Base-by-base conservation (phyloP, 768 basidiomycete genomes). In the Agaricus subrufescens region DNA sequence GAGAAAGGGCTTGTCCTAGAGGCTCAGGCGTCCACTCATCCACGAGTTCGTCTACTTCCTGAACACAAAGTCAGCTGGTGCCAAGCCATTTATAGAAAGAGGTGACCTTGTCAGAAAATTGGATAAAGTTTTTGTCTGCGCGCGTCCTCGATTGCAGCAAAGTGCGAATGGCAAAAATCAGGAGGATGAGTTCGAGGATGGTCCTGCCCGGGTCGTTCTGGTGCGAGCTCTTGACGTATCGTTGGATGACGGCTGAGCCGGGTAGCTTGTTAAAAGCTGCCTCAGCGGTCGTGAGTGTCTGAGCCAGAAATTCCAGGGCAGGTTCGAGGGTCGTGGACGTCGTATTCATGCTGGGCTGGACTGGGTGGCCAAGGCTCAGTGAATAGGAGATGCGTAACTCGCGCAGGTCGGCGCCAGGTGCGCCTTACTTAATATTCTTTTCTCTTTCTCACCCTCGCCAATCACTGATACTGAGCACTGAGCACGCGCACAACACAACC, bases 21-120 rank as follows among this genome's bases (percentile, higher is more conserved):
- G 91, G 84, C 58, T 95, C 91, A 0, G 97, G 97, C 2, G 74
- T 75, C 93, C 94, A 99, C 69, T 98, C 97, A 50, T 92, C 87
- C 1, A 99, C 94, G 27, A 98, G 81, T 66, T 98, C 97, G 66
- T 98, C 86, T 43, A 98, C 84, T 86, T 98, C 97, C 94, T 97
- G 31, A 57, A 19, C 14, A 12, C 34, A 46, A 8, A 29, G 23
- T 51, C 40, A 50, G 8, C n/a, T 5, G 10, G 40, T 25, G 46
- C 58, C 43, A 52, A 34, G 34, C 34, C 34, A 34, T 39, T 51
- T 25, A 31, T 27, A 11, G 23, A 37, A 42, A 26, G 10, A n/a
- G 68, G 75, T 30, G 52, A 93, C 95, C 82, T 97, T 94, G 62
- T 94, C 92, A 52, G 77, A 85, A 61, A 98, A 89, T 64, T 92